phyloP scores from a whole-genome alignment of 2,329 filamentous ascomycete species.

The Salinomyces thailandicus region DNA sequence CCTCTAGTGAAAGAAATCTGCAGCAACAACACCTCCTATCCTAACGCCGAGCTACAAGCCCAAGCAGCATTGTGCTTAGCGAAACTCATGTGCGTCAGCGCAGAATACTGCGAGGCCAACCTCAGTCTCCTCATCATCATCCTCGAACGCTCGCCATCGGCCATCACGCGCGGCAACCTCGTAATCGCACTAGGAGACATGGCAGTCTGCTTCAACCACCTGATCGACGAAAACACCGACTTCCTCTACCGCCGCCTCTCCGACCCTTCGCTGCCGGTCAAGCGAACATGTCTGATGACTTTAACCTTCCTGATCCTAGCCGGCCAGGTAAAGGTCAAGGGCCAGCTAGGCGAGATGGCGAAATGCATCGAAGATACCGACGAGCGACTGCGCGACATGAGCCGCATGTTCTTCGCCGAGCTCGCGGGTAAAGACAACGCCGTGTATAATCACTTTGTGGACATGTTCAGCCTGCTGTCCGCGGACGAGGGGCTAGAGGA shows the following conservation, averaged over 20 bases:
- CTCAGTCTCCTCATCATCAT: slow-evolving; percentile 92
- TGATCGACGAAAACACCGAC: slow-evolving; percentile 98
- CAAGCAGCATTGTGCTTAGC: slow-evolving; percentile 89
- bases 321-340: slow-evolving; percentile 98
- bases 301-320: slow-evolving; percentile 93
- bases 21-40: slow-evolving; percentile 85
- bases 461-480: slow-evolving; percentile 92
- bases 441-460: slow-evolving; percentile 98
- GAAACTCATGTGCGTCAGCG: slow-evolving; percentile 97
- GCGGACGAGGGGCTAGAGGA: slow-evolving; percentile 72
- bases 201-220: slow-evolving; percentile 98
- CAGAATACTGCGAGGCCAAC: slow-evolving; percentile 91
- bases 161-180: slow-evolving; percentile 87
- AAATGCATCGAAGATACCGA: slow-evolving; percentile 98
- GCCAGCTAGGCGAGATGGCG: slow-evolving; percentile 95
- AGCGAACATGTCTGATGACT: slow-evolving; percentile 96
- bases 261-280: slow-evolving; percentile 79
- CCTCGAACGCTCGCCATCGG: slow-evolving; percentile 85
- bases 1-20: slow-evolving; percentile 89
- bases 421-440: slow-evolving; percentile 97
- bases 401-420: slow-evolving; percentile 97
- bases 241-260: slow-evolving; percentile 91
- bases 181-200: slow-evolving; percentile 97
- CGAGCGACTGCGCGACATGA: slow-evolving; percentile 83
- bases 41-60: slow-evolving; percentile 80